These are phyloP conservation scores for Phyllosticta citrichinensis DNA, from an alignment of 2,329 filamentous ascomycete genomes.

Conservation along the genomic window DNA sequence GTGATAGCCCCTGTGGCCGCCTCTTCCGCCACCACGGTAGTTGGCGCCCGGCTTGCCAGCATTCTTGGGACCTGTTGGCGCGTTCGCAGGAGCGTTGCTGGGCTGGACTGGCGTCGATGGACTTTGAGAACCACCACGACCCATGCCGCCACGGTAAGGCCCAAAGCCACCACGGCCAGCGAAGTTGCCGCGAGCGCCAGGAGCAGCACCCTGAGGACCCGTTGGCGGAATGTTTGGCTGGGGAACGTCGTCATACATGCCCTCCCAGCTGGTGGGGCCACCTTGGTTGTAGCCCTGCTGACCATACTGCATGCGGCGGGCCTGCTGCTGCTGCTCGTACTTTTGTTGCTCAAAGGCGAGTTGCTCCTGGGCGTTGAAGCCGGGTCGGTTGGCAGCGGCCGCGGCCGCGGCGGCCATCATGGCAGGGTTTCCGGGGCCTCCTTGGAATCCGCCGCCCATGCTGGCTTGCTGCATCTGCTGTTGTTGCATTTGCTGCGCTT, in stretches of 20 bases:
- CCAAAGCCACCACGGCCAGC: slow-evolving; percentile 18
- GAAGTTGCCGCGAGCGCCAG: slow-evolving; percentile 28
- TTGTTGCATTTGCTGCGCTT: slow-evolving; percentile 34
- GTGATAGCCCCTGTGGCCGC: slow-evolving; percentile 64
- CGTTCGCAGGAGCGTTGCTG: slow-evolving; percentile 55
- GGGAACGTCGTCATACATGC: slow-evolving; percentile 95
- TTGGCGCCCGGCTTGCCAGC: slow-evolving; percentile 84
- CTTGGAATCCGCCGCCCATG: slow-evolving; percentile 20
- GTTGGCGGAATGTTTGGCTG: slow-evolving; percentile 56
- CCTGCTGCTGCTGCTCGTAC: slow-evolving; percentile 59
- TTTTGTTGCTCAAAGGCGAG: slow-evolving; percentile 69
- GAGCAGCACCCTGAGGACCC: slow-evolving; percentile 36
- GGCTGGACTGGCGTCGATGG: slow-evolving; percentile 24
- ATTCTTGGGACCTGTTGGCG: slow-evolving; percentile 93
- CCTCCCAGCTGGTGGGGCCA: slow-evolving; percentile 83
- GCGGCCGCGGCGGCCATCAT: slow-evolving; percentile 14
- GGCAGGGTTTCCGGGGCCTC: slow-evolving; percentile 1
- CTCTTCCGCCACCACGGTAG: slow-evolving; percentile 81
- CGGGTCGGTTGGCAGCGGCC: slow-evolving; percentile 31
- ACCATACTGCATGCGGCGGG: slow-evolving; percentile 34
- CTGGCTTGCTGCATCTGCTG: slow-evolving; percentile 27
- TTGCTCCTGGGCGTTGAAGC: slow-evolving; percentile 61
- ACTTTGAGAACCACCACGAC: slow-evolving; percentile 37
- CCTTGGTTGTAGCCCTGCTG: slow-evolving; percentile 39
- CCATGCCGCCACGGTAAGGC: slow-evolving; percentile 12